phyloP scores from a whole-genome alignment of 1,284 basidiomycete genomes.

The Ustilago xerochloae region DNA sequence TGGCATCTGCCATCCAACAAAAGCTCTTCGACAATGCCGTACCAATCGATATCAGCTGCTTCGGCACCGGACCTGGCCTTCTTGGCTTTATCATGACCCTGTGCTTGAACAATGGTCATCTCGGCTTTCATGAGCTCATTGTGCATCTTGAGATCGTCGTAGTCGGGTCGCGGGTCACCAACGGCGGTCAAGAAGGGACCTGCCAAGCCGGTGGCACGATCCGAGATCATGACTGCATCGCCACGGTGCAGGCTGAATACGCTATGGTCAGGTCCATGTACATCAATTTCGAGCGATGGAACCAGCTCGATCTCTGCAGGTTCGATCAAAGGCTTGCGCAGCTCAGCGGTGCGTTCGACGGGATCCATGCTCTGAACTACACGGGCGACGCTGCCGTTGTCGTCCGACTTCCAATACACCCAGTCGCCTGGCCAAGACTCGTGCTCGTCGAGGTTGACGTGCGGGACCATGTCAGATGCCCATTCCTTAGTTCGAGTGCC shows the following conservation, averaged over 20 bases:
- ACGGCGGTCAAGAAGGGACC: slow-evolving; percentile 44
- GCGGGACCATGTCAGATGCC: slow-evolving; percentile 80
- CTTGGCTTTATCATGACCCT: background rate
- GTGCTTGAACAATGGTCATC: slow-evolving; percentile 10
- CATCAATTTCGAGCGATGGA: slow-evolving; percentile 87
- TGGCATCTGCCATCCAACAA: slow-evolving; percentile 68
- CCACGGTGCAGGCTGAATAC: slow-evolving; percentile 81
- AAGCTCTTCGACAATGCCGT: slow-evolving; percentile 70
- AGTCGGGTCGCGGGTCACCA: slow-evolving; percentile 45
- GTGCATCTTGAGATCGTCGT: slow-evolving; percentile 28
- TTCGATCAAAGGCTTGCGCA: slow-evolving; percentile 54
- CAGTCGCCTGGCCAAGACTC: slow-evolving; percentile 79
- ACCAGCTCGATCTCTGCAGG: slow-evolving; percentile 74
- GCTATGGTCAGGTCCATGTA: slow-evolving; percentile 73
- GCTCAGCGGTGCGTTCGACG: slow-evolving; percentile 60
- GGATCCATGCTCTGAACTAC: slow-evolving; percentile 75
- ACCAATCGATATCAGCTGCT: slow-evolving; percentile 69
- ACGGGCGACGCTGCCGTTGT: slow-evolving; percentile 73
- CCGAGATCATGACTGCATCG: slow-evolving; percentile 80
- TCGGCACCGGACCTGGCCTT: slow-evolving; percentile 17
- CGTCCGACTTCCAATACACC: slow-evolving; percentile 85
- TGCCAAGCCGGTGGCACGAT: slow-evolving; percentile 75
- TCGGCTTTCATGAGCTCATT: slow-evolving; percentile 33
- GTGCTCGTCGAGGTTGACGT: slow-evolving; percentile 72
- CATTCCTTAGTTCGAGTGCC: slow-evolving; percentile 75